Base-by-base conservation (phyloP, 192 early-diverging fungal species). In the Coemansia sp. region DNA sequence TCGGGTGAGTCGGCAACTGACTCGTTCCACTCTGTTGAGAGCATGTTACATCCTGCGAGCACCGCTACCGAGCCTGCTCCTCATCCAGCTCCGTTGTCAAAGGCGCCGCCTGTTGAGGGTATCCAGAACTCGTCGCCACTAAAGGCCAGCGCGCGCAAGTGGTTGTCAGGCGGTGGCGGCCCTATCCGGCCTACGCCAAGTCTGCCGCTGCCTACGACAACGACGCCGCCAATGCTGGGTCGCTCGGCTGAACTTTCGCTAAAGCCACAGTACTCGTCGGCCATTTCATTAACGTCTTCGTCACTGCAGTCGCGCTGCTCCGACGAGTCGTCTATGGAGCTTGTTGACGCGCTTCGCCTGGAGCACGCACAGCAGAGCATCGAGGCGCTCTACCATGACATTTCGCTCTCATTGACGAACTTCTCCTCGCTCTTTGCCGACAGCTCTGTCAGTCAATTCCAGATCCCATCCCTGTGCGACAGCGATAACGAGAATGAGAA, bases 1-100 rank as follows among this genome's bases (percentile, higher is more conserved):
- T 71, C 82, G 47, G 66, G 74, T 16, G 77, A 84, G 47, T 70
- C 77, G 11, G 82, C 82, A 0, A 84, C 82, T 29, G 77, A 79
- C 3, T 68, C 77, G 10, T 55, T 84, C 33, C 27, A 41, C 40
- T 71, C 73, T 34, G 68, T 84, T 16, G 82, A 84, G 44, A 20
- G 47, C 12, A 27, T 42, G 59, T 16, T 61, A 0, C 12, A 61
- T 16, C n/a, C 33, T 29, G 7, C 57, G 22, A 33, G 16, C 29
- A 31, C 31, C 16, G 16, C 10, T 38, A 36, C n/a, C n/a, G 34
- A 34, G 33, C 34, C 33, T n/a, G 36, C 29, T 42, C 49, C 54
- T 16, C 41, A 34, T 33, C 13, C 29, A 46, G 16, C 29, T 18
- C 5, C 16, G 20, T 24, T 64, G 22, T 29, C 44, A 16, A n/a